These are phyloP conservation scores for Thalia dealbata DNA, from an alignment of 176 grass and related monocot species.

Conservation along the genomic window DNA sequence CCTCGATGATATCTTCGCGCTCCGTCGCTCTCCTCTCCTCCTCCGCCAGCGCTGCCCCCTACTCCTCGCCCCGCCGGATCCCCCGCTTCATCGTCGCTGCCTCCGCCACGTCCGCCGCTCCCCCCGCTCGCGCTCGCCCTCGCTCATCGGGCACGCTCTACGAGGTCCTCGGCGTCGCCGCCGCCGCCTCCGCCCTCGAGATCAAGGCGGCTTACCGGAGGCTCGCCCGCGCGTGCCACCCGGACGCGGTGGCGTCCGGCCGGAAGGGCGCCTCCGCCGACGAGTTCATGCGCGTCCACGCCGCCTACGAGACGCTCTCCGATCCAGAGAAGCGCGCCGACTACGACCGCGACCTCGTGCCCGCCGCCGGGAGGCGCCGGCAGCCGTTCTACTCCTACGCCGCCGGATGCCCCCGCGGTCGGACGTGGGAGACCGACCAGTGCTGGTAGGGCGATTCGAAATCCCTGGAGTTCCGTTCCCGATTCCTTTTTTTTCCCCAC, in stretches of 20 bases:
- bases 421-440: constrained; percentile 13
- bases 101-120: background rate
- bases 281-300: constrained; percentile 21
- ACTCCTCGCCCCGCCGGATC: background rate
- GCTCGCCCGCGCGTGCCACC: constrained; percentile 29
- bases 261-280: constrained; percentile 1
- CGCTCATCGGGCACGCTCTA: constrained; percentile 14
- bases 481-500: no score
- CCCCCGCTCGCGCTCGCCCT: background rate
- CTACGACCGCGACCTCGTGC: constrained; percentile 12
- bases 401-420: background rate
- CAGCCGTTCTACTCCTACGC: background rate
- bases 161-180: constrained; percentile 27
- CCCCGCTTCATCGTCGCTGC: background rate
- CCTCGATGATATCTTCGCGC: background rate
- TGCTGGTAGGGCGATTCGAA: constrained; percentile 3
- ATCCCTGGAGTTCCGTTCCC: no score
- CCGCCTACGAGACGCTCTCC: constrained; percentile 10
- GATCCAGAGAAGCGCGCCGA: constrained; percentile 29
- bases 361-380: background rate
- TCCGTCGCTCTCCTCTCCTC: background rate
- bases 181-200: constrained; percentile 23
- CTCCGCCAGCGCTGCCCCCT: background rate
- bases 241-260: constrained; percentile 13
- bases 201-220: constrained; percentile 29